Evolutionary conservation across 2,329 filamentous ascomycete genomes (phyloP).

Genomic region (Dactylella cylindrospora): DNA sequence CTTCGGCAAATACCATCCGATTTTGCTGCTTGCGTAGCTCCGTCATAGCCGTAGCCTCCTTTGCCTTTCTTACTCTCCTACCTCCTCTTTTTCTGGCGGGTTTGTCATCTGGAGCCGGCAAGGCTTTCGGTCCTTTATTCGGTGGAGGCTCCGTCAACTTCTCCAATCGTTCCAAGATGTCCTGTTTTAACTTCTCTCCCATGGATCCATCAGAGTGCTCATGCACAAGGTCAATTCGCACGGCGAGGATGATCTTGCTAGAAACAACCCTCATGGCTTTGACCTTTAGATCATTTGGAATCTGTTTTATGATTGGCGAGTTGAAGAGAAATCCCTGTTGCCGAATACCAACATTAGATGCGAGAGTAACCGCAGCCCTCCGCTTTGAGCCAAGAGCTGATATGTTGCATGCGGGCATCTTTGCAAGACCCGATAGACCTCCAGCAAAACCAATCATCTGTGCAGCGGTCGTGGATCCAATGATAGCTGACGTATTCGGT

Average conservation of each 20-base stretch:
- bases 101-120: conserved; percentile 93
- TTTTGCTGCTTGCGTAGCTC: conserved; percentile 96
- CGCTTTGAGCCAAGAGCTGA: conserved; percentile 88
- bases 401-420: conserved; percentile 91
- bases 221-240: conserved; percentile 83
- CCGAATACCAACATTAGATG: conserved; percentile 85
- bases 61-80: conserved; percentile 83
- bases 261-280: conserved; percentile 95
- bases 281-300: conserved; percentile 82
- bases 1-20: conserved; percentile 90
- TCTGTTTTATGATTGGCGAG: conserved; percentile 80
- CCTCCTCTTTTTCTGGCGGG: conserved; percentile 90
- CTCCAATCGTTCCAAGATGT: conserved; percentile 81
- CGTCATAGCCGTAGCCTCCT: conserved; percentile 96
- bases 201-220: conserved; percentile 77
- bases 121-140: conserved; percentile 81
- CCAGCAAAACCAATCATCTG: conserved; percentile 95
- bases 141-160: conserved; percentile 89
- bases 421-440: conserved; percentile 81
- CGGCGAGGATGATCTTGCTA: conserved; percentile 89
- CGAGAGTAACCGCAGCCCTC: conserved; percentile 75
- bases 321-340: conserved; percentile 94
- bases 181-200: conserved; percentile 77
- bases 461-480: conserved; percentile 89
- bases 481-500: conserved; percentile 84